Evolutionary conservation across 208 protist species (phyloP), one percentile per base, ranked within the genome.

Genomic region (Trypanosoma theileri): DNA sequence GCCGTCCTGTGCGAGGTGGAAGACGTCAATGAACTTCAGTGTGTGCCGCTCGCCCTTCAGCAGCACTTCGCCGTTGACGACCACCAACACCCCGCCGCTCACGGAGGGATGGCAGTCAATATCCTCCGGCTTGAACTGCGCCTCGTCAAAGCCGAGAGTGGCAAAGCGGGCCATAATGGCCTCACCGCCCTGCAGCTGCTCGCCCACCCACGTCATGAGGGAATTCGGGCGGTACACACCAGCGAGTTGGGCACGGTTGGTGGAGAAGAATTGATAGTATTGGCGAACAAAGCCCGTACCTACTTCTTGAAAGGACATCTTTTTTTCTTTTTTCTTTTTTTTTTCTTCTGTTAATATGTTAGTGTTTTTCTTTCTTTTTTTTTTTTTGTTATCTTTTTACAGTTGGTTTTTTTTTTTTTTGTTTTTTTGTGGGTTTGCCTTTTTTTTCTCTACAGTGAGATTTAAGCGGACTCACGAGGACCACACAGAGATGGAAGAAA

Each of bases 21-120:
- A 96, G 48, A 93, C 73, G 58, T 96, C 91, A 68, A 92, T 94
- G 69, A 93, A 96, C 79, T 93, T 96, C 50, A 94, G 78, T 0
- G 90, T 80, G 71, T 93, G 85, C 0, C 71, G 50, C 71, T 96
- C 91, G n/a, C 75, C 88, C 68, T 92, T 86, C 62, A 93, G 60
- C 45, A 85, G 51, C 22, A 96, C 87, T 67, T 94, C 88, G 28
- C 91, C 91, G 67, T 92, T 92, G 62, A 92, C 86, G 1, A 94
- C 84, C 42, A 92, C 74, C 24, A 94, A 52, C 12, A 96, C 78
- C n/a, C 88, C 88, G 16, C 81, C 85, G 55, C 71, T 85, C 24
- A 91, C 31, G 1, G 79, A 82, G 14, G 91, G 91, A 60, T 96
- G 91, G 58, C 87, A 94, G 66, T 96, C 91, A 13, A 93, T 60